phyloP scores from a whole-genome alignment of 1,139 yeast species.

The Hyphopichia pseudoburtonii region DNA sequence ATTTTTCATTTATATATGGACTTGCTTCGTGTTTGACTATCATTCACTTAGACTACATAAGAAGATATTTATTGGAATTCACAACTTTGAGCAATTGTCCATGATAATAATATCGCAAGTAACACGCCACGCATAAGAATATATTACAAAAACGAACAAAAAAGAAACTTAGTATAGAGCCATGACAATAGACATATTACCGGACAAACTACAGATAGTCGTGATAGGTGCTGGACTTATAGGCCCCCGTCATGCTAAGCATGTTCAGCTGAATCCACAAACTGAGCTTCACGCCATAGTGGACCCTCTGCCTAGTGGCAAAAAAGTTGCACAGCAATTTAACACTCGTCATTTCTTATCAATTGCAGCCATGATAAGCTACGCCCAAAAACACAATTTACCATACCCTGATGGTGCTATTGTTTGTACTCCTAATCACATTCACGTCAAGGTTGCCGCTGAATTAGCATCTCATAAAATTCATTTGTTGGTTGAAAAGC shows the following conservation, averaged over 20 bases:
- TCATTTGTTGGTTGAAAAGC: conserved; percentile 39
- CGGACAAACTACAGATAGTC: conserved; percentile 9
- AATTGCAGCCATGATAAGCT: conserved; percentile 12
- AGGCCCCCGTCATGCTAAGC: conserved; percentile 31
- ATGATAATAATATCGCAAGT: too few species aligned
- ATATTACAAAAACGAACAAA: too few species aligned
- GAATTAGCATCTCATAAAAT: conserved; percentile 35
- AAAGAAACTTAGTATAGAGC: too few species aligned
- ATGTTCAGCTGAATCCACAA: conserved; percentile 19
- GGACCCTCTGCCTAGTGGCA: conserved; percentile 30
- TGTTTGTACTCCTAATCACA: conserved; percentile 42
- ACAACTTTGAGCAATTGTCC: too few species aligned
- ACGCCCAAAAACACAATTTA: conserved; percentile 12
- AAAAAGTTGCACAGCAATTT: conserved; percentile 23
- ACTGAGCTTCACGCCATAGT: conserved; percentile 35
- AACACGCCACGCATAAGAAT: too few species aligned
- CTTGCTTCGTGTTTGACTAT: too few species aligned
- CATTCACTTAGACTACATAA: too few species aligned
- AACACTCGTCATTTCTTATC: conserved; percentile 26
- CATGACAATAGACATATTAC: too few species aligned
- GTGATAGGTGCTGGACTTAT: conserved; percentile 32
- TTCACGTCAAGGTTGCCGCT: conserved; percentile 33
- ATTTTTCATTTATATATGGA: too few species aligned
- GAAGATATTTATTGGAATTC: too few species aligned
- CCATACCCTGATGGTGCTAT: conserved; percentile 37